phyloP scores from a whole-genome alignment of 495 filamentous ascomycete species.

The Lentithecium fluviatile region DNA sequence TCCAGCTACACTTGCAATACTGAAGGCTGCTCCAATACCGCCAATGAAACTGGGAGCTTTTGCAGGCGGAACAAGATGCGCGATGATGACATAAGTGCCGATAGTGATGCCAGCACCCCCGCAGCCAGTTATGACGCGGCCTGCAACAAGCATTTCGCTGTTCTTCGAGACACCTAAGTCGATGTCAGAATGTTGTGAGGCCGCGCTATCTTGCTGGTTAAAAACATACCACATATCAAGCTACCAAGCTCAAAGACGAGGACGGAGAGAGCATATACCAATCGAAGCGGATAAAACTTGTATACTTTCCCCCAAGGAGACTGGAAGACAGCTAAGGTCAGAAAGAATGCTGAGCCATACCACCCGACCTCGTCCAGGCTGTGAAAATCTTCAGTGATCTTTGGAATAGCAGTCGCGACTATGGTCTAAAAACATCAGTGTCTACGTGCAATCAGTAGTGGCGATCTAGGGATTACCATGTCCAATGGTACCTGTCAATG shows the following conservation, averaged over 20 bases:
- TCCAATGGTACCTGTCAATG: too few species aligned
- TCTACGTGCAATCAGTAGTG: too few species aligned
- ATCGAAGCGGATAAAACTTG: slow-evolving; percentile 1
- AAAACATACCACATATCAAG: slow-evolving; percentile 5
- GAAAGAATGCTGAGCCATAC: slow-evolving; percentile 3
- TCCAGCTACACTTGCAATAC: slow-evolving; percentile 41
- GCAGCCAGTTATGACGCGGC: slow-evolving; percentile 29
- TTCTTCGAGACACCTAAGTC: slow-evolving; percentile 16
- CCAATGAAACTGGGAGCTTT: slow-evolving; percentile 43
- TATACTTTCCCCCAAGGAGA: slow-evolving; percentile 10
- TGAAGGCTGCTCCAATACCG: slow-evolving; percentile 33
- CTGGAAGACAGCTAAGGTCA: slow-evolving; percentile 9
- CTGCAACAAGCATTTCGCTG: slow-evolving; percentile 27
- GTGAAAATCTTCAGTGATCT: neutral
- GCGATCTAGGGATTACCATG: too few species aligned
- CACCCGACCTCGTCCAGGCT: neutral
- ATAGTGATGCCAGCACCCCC: slow-evolving; percentile 28
- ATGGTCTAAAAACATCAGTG: neutral
- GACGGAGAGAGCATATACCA: neutral
- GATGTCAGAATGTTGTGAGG: too few species aligned
- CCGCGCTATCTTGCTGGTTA: neutral
- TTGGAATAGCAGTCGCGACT: neutral
- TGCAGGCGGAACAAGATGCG: slow-evolving; percentile 45
- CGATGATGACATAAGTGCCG: slow-evolving; percentile 41
- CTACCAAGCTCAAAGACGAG: slow-evolving; percentile 6